Percentiles rank a stretch among this genome's conserved stretches.
phyloP scores from a whole-genome alignment of 345 rosid species.

The Bruguiera parviflora region DNA sequence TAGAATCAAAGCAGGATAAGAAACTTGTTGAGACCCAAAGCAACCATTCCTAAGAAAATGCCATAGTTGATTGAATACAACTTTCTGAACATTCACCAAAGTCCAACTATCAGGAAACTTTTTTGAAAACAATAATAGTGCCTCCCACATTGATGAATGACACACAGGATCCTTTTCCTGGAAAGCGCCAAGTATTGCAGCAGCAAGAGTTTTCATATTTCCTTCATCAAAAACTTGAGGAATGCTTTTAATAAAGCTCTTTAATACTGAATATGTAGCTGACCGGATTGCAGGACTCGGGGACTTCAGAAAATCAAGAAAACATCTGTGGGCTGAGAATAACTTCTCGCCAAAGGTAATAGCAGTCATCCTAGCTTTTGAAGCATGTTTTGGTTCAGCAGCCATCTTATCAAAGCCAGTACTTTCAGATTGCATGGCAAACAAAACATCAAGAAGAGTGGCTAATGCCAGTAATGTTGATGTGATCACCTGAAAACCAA shows the following conservation, averaged over 20 bases:
- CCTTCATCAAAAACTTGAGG: slow-evolving; percentile 66
- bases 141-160: slow-evolving; percentile 94
- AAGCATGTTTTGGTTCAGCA: slow-evolving; percentile 58
- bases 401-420: slow-evolving; percentile 54
- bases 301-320: slow-evolving; percentile 72
- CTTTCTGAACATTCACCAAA: slow-evolving; percentile 58
- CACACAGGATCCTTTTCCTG: slow-evolving; percentile 83
- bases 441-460: slow-evolving; percentile 72
- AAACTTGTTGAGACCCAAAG: slow-evolving; percentile 80
- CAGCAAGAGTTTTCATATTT: slow-evolving; percentile 56
- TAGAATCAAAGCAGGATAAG: slow-evolving; percentile 84
- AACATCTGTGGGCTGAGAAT: slow-evolving; percentile 65
- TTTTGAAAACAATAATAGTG: slow-evolving; percentile 63
- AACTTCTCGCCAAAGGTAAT: slow-evolving; percentile 70
- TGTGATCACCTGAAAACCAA: slow-evolving; percentile 64
- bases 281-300: slow-evolving; percentile 67
- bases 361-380: slow-evolving; percentile 73
- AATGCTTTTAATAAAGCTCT: slow-evolving; percentile 64
- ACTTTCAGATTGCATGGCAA: slow-evolving; percentile 44
- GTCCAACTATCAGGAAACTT: slow-evolving; percentile 81
- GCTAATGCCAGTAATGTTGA: slow-evolving; percentile 86
- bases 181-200: slow-evolving; percentile 77
- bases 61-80: slow-evolving; percentile 60
- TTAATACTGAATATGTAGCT: slow-evolving; percentile 66
- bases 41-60: slow-evolving; percentile 82